These are phyloP conservation scores for Angomonas deanei DNA, from an alignment of 208 protist species.

Conservation along the genomic window DNA sequence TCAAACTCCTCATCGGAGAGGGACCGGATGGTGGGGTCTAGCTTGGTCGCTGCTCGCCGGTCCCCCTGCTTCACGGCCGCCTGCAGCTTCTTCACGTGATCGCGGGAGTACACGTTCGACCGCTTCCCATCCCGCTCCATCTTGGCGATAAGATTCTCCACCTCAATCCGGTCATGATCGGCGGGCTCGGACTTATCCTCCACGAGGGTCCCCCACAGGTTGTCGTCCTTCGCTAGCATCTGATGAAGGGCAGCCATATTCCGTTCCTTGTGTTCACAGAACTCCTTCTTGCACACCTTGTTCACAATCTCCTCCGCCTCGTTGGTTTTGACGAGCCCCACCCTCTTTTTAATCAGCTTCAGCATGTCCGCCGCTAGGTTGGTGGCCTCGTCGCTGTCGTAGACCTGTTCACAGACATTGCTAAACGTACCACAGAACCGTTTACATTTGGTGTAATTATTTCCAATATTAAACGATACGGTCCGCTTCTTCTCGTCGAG, in stretches of 20 bases:
- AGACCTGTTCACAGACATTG: constrained; percentile 41
- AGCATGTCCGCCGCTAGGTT: constrained; percentile 25
- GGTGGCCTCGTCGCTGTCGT: constrained; percentile 35
- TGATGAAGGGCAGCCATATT: neutral
- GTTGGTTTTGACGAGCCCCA: neutral
- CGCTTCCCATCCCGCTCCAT: constrained; percentile 34
- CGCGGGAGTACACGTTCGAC: constrained; percentile 53
- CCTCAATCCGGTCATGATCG: constrained; percentile 44
- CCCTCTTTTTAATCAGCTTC: constrained; percentile 5
- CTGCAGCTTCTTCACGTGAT: constrained; percentile 59
- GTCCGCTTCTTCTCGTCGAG: constrained; percentile 8
- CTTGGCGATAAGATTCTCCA: constrained; percentile 71
- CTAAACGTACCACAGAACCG: constrained; percentile 54
- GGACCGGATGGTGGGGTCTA: constrained; percentile 51
- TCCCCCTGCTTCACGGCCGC: constrained; percentile 38
- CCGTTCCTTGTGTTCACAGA: neutral
- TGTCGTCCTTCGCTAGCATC: neutral
- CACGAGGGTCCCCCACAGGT: constrained; percentile 13
- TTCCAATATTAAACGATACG: constrained; percentile 12
- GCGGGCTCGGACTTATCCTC: constrained; percentile 31
- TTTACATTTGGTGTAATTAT: constrained; percentile 48
- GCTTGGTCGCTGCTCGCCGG: constrained; percentile 25
- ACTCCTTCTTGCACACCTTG: neutral
- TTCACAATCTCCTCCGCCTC: neutral
- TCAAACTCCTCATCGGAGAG: constrained; percentile 60